Evolutionary conservation across 805 yeast genomes (phyloP).

Genomic region (Clavispora phyllophila): DNA sequence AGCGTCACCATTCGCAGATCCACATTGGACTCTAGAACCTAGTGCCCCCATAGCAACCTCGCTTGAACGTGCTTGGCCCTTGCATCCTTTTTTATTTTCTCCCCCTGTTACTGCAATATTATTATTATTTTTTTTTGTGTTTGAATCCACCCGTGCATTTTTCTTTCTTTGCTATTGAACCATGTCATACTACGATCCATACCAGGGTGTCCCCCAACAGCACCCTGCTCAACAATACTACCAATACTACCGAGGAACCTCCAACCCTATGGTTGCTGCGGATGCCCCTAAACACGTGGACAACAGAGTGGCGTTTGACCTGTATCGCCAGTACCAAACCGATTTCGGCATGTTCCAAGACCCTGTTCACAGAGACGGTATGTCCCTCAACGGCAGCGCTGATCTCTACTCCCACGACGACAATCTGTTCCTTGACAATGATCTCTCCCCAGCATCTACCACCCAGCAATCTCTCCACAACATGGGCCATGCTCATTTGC

Average conservation of each 20-base stretch:
- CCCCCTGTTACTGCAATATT: neutral
- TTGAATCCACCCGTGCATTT: neutral
- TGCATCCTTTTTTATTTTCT: neutral
- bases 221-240: conserved; percentile 31
- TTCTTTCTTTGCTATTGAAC: neutral
- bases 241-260: conserved; percentile 20
- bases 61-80: neutral
- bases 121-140: neutral
- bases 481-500: neutral
- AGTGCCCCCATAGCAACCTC: neutral
- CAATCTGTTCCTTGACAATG: neutral
- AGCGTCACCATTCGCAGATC: neutral
- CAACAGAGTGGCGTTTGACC: conserved; percentile 15
- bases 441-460: conserved; percentile 1
- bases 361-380: conserved; percentile 1
- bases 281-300: conserved; percentile 2
- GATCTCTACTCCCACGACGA: conserved; percentile 15
- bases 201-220: conserved; percentile 33
- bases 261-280: conserved; percentile 2
- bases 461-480: neutral
- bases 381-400: conserved; percentile 12
- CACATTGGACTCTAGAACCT: neutral
- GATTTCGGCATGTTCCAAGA: conserved; percentile 12
- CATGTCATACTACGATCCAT: conserved; percentile 41
- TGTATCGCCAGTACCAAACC: conserved; percentile 17